These are phyloP conservation scores for Euphorbia schlechtendalii DNA, from an alignment of 441 rosid genomes.

Conservation along the genomic window DNA sequence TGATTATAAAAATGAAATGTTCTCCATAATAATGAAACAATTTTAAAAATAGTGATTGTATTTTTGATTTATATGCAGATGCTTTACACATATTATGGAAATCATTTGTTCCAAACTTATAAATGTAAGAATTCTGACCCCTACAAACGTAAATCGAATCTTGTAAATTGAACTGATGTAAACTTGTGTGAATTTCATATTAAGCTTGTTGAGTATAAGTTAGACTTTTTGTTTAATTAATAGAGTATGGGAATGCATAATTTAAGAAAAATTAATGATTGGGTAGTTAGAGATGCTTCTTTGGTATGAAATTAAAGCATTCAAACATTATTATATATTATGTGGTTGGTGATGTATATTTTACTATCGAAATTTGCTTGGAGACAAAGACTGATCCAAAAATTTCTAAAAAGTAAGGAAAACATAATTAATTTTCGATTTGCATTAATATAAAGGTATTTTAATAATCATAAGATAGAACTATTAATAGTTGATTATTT, in stretches of 20 bases:
- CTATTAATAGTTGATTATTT: background rate
- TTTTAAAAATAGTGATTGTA: too few species aligned
- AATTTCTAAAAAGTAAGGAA: background rate
- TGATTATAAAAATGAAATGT: too few species aligned
- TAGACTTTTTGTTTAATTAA: background rate
- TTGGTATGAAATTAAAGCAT: conserved; percentile 4
- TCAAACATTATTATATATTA: background rate
- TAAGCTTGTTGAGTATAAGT: background rate
- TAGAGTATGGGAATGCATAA: background rate
- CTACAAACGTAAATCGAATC: too few species aligned
- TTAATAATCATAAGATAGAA: background rate
- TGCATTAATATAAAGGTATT: too few species aligned
- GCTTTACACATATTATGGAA: too few species aligned
- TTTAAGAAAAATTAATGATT: conserved; percentile 27
- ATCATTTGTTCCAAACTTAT: too few species aligned
- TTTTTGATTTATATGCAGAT: too few species aligned
- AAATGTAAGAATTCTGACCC: too few species aligned
- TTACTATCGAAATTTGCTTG: background rate
- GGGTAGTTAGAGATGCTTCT: conserved; percentile 28
- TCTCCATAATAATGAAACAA: too few species aligned
- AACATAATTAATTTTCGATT: too few species aligned
- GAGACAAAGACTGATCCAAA: conserved; percentile 4
- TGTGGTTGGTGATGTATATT: conserved; percentile 9
- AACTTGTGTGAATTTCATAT: background rate
- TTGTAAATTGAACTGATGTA: too few species aligned